Evolutionary conservation across 345 rosid genomes (phyloP).

Genomic region (Microthlaspi erraticum): DNA sequence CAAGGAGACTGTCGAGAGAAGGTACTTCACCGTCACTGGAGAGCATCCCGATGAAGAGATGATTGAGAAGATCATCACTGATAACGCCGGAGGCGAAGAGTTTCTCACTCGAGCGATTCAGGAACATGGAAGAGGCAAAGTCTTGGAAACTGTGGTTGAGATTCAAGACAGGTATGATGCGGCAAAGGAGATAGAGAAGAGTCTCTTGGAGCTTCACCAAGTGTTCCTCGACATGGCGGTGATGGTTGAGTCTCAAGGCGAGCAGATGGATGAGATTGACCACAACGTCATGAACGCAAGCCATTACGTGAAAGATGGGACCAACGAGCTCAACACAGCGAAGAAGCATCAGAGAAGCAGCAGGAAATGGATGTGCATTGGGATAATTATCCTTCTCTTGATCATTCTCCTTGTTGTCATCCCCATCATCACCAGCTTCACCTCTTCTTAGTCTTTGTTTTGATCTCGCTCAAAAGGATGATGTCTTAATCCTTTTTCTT

Average conservation of each 20-base stretch:
- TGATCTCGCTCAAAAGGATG: conserved; percentile 19
- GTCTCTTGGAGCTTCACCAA: conserved; percentile 89
- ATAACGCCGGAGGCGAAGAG: conserved; percentile 76
- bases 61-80: conserved; percentile 81
- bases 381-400: conserved; percentile 64
- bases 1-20: conserved; percentile 84
- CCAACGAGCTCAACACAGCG: conserved; percentile 72
- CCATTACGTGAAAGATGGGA: conserved; percentile 80
- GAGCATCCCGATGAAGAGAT: conserved; percentile 80
- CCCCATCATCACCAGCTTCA: conserved; percentile 76
- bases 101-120: conserved; percentile 71
- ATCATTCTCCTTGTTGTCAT: conserved; percentile 70
- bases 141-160: conserved; percentile 88
- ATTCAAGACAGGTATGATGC: conserved; percentile 91
- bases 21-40: conserved; percentile 93
- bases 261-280: conserved; percentile 92
- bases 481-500: conserved; percentile 41
- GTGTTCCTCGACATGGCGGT: conserved; percentile 95
- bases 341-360: conserved; percentile 72
- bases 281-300: conserved; percentile 86
- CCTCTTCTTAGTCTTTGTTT: conserved; percentile 52
- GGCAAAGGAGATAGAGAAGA: conserved; percentile 93
- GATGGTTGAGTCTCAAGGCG: conserved; percentile 93
- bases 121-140: conserved; percentile 94
- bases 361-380: conserved; percentile 85